These are phyloP conservation scores for Hanseniaspora meyeri DNA, from an alignment of 805 yeast species.

Conservation along the genomic window DNA sequence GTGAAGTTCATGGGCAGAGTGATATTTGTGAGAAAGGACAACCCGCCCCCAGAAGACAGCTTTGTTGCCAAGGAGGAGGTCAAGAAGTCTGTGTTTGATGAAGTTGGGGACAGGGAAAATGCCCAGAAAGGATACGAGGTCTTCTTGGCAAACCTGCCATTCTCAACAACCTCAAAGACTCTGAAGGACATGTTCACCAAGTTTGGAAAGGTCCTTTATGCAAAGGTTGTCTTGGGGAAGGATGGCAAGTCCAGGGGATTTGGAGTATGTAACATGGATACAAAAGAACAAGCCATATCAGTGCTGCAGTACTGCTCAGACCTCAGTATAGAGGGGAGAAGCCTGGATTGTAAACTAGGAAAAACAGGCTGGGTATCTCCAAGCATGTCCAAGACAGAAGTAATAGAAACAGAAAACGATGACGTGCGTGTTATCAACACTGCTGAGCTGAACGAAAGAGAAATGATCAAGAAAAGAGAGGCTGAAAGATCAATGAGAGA, in stretches of 20 bases:
- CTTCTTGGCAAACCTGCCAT: slow-evolving; percentile 74
- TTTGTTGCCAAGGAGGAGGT: slow-evolving; percentile 14
- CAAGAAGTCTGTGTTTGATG: slow-evolving; percentile 13
- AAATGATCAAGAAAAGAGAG: slow-evolving; percentile 9
- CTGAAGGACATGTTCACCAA: slow-evolving; percentile 71
- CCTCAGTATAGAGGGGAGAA: slow-evolving; percentile 60
- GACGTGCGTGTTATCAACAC: neutral
- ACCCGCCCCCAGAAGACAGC: slow-evolving; percentile 54
- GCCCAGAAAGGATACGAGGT: slow-evolving; percentile 35
- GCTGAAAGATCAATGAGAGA: slow-evolving; percentile 13
- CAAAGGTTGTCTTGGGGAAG: slow-evolving; percentile 57
- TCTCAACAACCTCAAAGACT: slow-evolving; percentile 69
- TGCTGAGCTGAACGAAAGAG: slow-evolving; percentile 11
- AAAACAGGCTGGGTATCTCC: slow-evolving; percentile 22
- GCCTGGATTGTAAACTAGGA: slow-evolving; percentile 70
- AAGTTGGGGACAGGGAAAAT: slow-evolving; percentile 2
- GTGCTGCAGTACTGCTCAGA: slow-evolving; percentile 66
- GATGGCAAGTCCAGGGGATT: slow-evolving; percentile 75
- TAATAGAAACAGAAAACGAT: neutral
- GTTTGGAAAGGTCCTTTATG: slow-evolving; percentile 67
- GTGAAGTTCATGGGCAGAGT: slow-evolving; percentile 57
- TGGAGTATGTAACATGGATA: slow-evolving; percentile 65
- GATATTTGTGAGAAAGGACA: slow-evolving; percentile 81
- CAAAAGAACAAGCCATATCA: slow-evolving; percentile 51
- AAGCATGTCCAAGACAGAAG: neutral